These are phyloP conservation scores for Acer campestre DNA, from an alignment of 345 rosid genomes.

Conservation along the genomic window DNA sequence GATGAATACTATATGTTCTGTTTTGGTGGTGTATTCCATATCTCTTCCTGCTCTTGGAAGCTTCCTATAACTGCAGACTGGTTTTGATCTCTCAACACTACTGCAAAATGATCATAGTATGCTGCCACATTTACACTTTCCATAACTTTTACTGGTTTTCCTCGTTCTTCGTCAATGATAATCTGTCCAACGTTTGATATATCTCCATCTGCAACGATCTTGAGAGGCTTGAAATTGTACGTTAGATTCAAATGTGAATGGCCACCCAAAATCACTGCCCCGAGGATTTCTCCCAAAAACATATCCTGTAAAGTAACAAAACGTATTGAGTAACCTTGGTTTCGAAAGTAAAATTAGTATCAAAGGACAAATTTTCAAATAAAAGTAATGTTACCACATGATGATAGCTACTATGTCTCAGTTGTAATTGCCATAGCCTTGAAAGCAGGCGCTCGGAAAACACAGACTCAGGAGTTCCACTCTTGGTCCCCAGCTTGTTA, in stretches of 20 bases:
- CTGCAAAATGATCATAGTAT: slow-evolving; percentile 19
- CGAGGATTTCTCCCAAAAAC: slow-evolving; percentile 24
- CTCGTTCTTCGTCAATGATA: slow-evolving; percentile 22
- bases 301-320: neutral
- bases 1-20: neutral
- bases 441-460: slow-evolving; percentile 53
- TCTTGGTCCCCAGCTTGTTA: slow-evolving; percentile 22
- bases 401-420: slow-evolving; percentile 48
- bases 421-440: slow-evolving; percentile 49
- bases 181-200: slow-evolving; percentile 17
- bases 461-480: slow-evolving; percentile 54
- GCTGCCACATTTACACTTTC: slow-evolving; percentile 24
- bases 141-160: slow-evolving; percentile 24
- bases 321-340: too few relatives aligned
- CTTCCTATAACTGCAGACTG: slow-evolving; percentile 32
- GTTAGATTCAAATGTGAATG: slow-evolving; percentile 19
- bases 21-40: neutral
- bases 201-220: slow-evolving; percentile 26
- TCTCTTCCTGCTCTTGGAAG: slow-evolving; percentile 26
- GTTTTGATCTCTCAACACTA: slow-evolving; percentile 6
- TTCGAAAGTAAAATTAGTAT: too few relatives aligned
- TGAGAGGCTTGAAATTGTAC: slow-evolving; percentile 11
- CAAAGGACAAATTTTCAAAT: too few relatives aligned
- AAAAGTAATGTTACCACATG: slow-evolving; percentile 50
- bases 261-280: slow-evolving; percentile 19